A percentile compares a stretch with the other conserved stretches of the same genome.
Evolutionary conservation across 116 monocot species (phyloP).

Genomic region (Dioscorea cayenensis): DNA sequence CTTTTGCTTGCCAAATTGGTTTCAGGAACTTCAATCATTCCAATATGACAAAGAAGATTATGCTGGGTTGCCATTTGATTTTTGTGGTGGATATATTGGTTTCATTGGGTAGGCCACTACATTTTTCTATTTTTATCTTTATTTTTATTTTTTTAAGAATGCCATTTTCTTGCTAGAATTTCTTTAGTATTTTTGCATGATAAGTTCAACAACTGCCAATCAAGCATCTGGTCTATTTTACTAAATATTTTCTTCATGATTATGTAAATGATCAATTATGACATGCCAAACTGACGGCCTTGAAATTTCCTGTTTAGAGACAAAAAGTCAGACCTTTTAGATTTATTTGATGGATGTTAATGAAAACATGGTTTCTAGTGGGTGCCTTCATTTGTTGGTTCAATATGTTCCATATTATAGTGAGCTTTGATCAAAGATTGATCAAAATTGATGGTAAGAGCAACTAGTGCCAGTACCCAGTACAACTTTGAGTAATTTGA

Average conservation of each 20-base stretch:
- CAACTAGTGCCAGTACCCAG: too few relatives aligned
- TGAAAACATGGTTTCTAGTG: too few relatives aligned
- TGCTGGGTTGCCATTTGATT: slow-evolving; percentile 84
- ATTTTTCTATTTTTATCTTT: not conserved
- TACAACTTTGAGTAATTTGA: too few relatives aligned
- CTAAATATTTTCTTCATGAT: not conserved
- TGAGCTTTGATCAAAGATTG: too few relatives aligned
- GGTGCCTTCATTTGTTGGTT: too few relatives aligned
- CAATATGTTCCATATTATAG: too few relatives aligned
- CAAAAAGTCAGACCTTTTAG: too few relatives aligned
- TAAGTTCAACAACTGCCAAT: not conserved
- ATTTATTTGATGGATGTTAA: too few relatives aligned
- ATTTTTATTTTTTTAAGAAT: not conserved
- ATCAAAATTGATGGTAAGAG: too few relatives aligned
- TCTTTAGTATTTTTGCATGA: not conserved
- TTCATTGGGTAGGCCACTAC: slow-evolving; percentile 56
- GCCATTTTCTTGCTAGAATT: not conserved
- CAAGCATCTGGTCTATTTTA: not conserved
- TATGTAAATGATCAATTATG: too few relatives aligned
- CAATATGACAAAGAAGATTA: slow-evolving; percentile 75
- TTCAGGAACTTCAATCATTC: slow-evolving; percentile 75
- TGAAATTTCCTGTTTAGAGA: too few relatives aligned
- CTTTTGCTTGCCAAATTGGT: not conserved
- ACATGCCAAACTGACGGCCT: too few relatives aligned
- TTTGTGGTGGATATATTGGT: slow-evolving; percentile 88